phyloP scores from a whole-genome alignment of 768 basidiomycete genomes.

The Suillus brevipes region DNA sequence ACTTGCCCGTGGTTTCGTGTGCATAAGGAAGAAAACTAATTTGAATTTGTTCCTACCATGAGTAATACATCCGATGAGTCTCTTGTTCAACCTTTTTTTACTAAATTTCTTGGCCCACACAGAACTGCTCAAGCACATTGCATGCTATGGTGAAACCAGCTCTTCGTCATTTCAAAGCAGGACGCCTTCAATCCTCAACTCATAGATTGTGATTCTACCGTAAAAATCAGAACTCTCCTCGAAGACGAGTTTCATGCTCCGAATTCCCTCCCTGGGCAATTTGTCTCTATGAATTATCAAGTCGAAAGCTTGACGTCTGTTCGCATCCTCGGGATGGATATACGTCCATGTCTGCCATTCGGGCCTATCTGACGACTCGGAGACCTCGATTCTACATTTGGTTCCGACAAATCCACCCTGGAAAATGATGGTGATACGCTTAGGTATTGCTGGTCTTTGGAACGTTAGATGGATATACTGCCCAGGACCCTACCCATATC shows the following conservation, averaged over 20 bases:
- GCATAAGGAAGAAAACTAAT: not conserved
- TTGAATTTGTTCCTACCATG: not conserved
- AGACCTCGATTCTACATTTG: slow-evolving; percentile 51
- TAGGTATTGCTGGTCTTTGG: slow-evolving; percentile 49
- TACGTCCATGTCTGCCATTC: slow-evolving; percentile 53
- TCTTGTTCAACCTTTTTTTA: not conserved
- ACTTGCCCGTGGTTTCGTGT: not conserved
- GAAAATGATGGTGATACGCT: slow-evolving; percentile 63
- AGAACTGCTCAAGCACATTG: not conserved
- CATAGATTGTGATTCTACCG: slow-evolving; percentile 76
- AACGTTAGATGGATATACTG: slow-evolving; percentile 75
- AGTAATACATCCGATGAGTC: not conserved
- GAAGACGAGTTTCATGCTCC: slow-evolving; percentile 64
- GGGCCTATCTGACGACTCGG: slow-evolving; percentile 30
- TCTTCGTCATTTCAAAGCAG: not conserved
- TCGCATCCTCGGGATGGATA: slow-evolving; percentile 80
- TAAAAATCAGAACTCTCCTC: slow-evolving; percentile 86
- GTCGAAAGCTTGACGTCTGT: slow-evolving; percentile 68
- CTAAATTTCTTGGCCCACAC: not conserved
- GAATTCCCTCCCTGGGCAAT: slow-evolving; percentile 31
- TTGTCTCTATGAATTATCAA: slow-evolving; percentile 30
- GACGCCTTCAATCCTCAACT: slow-evolving; percentile 43
- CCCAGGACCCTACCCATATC: slow-evolving; percentile 59
- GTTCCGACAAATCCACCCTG: slow-evolving; percentile 87
- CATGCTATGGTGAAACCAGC: not conserved